Percentiles rank a stretch among this genome's conserved stretches.
Evolutionary conservation across 768 basidiomycete genomes (phyloP).

Genomic region (Sporobolomyces roseus): DNA sequence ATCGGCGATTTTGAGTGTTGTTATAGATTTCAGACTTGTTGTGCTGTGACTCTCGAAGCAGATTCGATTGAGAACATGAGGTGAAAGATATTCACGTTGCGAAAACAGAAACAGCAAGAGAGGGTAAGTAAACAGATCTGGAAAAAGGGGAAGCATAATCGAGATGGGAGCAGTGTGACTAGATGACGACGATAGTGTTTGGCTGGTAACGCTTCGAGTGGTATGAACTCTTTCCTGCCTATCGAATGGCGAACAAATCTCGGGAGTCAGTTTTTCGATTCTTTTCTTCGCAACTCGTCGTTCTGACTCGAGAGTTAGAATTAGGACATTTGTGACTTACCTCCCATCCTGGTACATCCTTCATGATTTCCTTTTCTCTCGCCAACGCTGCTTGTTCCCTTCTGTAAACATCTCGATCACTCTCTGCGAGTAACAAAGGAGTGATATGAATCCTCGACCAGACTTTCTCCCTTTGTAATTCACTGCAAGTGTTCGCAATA

Average conservation of each 20-base stretch:
- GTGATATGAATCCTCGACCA: constrained; percentile 95
- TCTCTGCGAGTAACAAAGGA: constrained; percentile 85
- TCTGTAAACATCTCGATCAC: constrained; percentile 82
- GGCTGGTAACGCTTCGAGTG: constrained; percentile 69
- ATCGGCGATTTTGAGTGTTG: no score
- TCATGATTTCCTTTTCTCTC: constrained; percentile 88
- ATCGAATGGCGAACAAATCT: no score
- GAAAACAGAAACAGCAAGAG: background rate
- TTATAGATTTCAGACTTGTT: no score
- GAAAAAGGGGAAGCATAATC: background rate
- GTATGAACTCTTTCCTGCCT: constrained; percentile 85
- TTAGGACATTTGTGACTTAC: constrained; percentile 57
- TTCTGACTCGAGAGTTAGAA: no score
- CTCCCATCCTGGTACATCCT: constrained; percentile 88
- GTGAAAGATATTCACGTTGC: background rate
- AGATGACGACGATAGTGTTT: constrained; percentile 61
- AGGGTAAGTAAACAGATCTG: background rate
- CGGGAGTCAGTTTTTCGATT: constrained; percentile 28
- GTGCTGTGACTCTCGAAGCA: no score
- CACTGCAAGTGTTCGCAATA: constrained; percentile 56
- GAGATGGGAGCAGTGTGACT: constrained; percentile 28
- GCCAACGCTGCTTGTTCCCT: constrained; percentile 70
- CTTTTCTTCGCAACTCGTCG: no score
- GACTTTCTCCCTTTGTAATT: constrained; percentile 83
- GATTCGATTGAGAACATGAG: no score